Percentiles rank a stretch among this genome's conserved stretches.
These are phyloP conservation scores for Populus ilicifolia DNA, from an alignment of 345 rosid species.

Conservation along the genomic window DNA sequence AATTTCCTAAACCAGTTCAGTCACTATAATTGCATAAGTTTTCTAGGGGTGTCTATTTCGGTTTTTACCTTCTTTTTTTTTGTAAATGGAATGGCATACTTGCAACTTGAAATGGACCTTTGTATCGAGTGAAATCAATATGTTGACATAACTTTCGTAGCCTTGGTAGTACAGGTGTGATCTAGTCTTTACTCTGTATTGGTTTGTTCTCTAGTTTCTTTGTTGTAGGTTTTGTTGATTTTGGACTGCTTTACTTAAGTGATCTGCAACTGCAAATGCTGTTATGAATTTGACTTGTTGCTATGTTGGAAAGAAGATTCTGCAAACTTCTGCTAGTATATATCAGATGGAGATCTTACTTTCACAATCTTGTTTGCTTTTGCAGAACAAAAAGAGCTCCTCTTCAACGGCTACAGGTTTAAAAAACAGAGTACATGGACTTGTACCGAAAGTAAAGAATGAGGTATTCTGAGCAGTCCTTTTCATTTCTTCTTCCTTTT, in stretches of 20 bases:
- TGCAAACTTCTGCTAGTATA: neutral
- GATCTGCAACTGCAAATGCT: neutral
- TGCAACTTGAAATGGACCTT: neutral
- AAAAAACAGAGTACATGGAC: slow-evolving; percentile 33
- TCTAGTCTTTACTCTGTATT: neutral
- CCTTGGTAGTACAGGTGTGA: neutral
- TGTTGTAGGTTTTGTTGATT: neutral
- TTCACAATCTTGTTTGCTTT: slow-evolving; percentile 10
- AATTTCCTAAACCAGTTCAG: neutral
- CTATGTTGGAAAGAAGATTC: neutral
- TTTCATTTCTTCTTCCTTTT: neutral
- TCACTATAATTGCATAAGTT: neutral
- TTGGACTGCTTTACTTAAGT: neutral
- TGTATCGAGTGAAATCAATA: neutral
- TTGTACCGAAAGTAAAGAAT: slow-evolving; percentile 39
- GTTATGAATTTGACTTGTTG: neutral
- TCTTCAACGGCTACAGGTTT: slow-evolving; percentile 32
- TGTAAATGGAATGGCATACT: neutral
- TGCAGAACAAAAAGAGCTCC: slow-evolving; percentile 56
- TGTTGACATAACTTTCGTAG: neutral
- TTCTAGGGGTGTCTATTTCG: neutral
- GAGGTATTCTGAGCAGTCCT: slow-evolving; percentile 29
- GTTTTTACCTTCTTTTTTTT: neutral
- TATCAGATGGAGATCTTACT: slow-evolving; percentile 2
- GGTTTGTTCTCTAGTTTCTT: neutral